These are phyloP conservation scores for Cochlearia excelsa DNA, from an alignment of 345 rosid genomes.

Conservation along the genomic window DNA sequence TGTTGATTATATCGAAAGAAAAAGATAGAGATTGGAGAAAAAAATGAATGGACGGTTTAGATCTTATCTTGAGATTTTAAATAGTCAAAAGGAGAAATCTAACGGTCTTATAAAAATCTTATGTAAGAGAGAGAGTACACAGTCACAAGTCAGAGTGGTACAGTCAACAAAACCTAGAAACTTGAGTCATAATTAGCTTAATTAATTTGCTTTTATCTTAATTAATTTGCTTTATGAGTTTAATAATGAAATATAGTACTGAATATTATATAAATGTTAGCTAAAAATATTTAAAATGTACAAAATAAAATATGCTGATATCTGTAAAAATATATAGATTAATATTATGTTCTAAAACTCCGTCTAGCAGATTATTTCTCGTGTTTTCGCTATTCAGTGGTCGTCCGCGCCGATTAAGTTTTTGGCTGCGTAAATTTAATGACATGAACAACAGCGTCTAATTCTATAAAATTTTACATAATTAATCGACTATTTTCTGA, in stretches of 20 bases:
- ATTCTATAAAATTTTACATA: too few species aligned
- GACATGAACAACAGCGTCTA: too few species aligned
- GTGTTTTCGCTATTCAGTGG: too few species aligned
- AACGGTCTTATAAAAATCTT: conserved; percentile 23
- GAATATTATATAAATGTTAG: not conserved
- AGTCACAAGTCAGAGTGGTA: conserved; percentile 18
- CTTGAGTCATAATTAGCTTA: conserved; percentile 13
- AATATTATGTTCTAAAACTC: too few species aligned
- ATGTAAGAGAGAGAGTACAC: conserved; percentile 6
- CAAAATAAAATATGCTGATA: not conserved
- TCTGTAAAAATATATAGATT: not conserved
- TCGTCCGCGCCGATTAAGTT: too few species aligned
- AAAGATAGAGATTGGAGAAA: conserved; percentile 3
- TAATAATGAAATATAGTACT: conserved; percentile 11
- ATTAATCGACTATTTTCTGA: too few species aligned
- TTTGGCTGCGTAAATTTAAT: too few species aligned
- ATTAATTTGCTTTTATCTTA: not conserved
- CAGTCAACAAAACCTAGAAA: conserved; percentile 25
- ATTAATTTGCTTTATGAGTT: not conserved
- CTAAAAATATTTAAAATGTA: not conserved
- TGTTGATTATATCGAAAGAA: conserved; percentile 34
- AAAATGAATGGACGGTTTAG: conserved; percentile 39
- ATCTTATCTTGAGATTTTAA: conserved; percentile 37
- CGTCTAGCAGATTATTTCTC: too few species aligned
- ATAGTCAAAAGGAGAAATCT: conserved; percentile 26